A percentile compares a stretch with the other conserved stretches of the same genome.
Conservation (phyloP, 1,284 basidiomycete species). For the Agroathelia rolfsii region DNA sequence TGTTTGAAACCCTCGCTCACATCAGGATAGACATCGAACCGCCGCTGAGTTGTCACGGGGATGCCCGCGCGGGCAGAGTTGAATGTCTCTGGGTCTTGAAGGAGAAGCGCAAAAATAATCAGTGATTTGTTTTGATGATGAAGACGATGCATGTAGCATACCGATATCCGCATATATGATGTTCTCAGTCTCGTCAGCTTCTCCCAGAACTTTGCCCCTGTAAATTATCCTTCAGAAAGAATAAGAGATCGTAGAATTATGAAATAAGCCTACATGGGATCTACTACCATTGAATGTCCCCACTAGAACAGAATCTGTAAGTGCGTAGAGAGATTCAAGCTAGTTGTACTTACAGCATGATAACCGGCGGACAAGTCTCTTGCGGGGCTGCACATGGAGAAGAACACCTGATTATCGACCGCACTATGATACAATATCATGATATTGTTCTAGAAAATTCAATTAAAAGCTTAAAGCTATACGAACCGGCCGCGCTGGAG, state of each 20-base stretch:
- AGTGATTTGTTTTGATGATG: slow-evolving; percentile 3
- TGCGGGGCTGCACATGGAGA: slow-evolving; percentile 94
- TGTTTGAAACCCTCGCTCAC: slow-evolving; percentile 35
- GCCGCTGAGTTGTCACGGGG: slow-evolving; percentile 79
- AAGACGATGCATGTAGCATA: slow-evolving; percentile 28
- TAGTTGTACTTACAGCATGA: slow-evolving; percentile 60
- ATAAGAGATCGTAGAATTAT: background rate
- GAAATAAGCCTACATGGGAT: slow-evolving; percentile 64
- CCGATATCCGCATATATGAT: slow-evolving; percentile 80
- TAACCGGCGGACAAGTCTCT: slow-evolving; percentile 75
- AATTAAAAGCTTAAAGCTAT: background rate
- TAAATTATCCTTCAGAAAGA: slow-evolving; percentile 8
- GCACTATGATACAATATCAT: slow-evolving; percentile 44
- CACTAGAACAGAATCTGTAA: slow-evolving; percentile 38
- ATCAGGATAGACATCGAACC: slow-evolving; percentile 88
- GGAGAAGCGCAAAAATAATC: slow-evolving; percentile 2
- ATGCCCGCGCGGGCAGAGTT: slow-evolving; percentile 69
- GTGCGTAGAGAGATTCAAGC: slow-evolving; percentile 2
- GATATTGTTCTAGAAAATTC: slow-evolving; percentile 9
- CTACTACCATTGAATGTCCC: slow-evolving; percentile 84
- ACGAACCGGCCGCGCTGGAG: slow-evolving; percentile 74
- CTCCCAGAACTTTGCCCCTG: slow-evolving; percentile 75
- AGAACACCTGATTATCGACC: slow-evolving; percentile 92
- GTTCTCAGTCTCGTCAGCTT: slow-evolving; percentile 73
- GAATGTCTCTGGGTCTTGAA: slow-evolving; percentile 61